These are phyloP conservation scores for Symbiodinium pilosum DNA, from an alignment of 73 alveolate species.

Conservation along the genomic window DNA sequence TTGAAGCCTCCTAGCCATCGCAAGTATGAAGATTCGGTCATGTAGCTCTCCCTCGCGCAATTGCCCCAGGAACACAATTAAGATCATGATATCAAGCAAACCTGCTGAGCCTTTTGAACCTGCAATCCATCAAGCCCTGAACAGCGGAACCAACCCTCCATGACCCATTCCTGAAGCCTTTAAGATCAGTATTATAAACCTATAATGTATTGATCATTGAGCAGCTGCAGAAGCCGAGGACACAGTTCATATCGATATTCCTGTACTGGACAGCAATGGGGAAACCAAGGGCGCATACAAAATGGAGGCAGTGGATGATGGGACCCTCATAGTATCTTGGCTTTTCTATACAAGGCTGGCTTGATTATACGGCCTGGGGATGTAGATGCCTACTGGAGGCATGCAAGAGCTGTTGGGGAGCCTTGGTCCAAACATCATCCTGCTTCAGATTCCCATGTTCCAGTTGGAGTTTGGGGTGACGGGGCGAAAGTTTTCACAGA, in stretches of 20 bases:
- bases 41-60: too few species aligned
- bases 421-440: neutral
- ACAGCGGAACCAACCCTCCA: too few species aligned
- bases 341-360: neutral
- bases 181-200: too few species aligned
- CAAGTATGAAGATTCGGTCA: too few species aligned
- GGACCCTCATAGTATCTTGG: neutral
- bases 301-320: neutral
- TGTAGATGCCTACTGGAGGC: constrained; percentile 9
- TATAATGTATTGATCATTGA: too few species aligned
- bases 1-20: too few species aligned
- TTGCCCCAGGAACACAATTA: too few species aligned
- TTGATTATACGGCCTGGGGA: neutral
- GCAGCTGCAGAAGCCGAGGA: neutral
- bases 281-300: neutral
- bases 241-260: neutral
- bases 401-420: neutral
- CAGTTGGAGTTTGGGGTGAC: constrained; percentile 34
- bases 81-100: too few species aligned
- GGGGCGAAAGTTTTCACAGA: neutral
- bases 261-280: neutral
- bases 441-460: neutral
- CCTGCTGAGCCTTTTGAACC: too few species aligned
- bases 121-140: too few species aligned
- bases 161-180: too few species aligned